Base-by-base conservation (phyloP, 2,329 filamentous ascomycete genomes). In the Penicillium thymicola region DNA sequence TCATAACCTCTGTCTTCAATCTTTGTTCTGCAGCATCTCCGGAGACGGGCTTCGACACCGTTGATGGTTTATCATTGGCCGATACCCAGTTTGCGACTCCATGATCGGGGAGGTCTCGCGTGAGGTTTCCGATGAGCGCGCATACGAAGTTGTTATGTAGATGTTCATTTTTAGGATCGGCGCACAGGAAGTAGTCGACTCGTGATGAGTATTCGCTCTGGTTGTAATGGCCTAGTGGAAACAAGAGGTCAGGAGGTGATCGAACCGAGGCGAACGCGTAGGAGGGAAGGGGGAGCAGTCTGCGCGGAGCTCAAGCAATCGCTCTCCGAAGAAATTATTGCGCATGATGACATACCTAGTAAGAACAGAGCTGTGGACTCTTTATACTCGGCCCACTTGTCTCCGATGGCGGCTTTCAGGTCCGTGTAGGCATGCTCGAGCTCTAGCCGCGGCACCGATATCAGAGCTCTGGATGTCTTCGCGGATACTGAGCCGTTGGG, bases 81-180 rank as follows among this genome's bases (percentile, higher is more conserved):
- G 82, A 82, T 46, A 88, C 85, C 83, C 83, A 88, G 64, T 78
- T 81, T 59, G 85, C 85, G 57, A 86, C 82, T 42, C 84, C 83
- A 56, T 84, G 80, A 52, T 85, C 82, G 1, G 85, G 85, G 32
- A 82, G 75, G 66, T 88, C 85, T 66, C 84, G 80, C 57, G 75
- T 77, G 23, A 81, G 76, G 64, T 88, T 88, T 23, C 78, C 81
- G 60, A 82, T 81, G 47, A 88, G 79, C 23, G 82, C 81, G 64
- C 79, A 78, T 57, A 87, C 70, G 41, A 87, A 79, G 45, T 82
- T 81, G 65, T 88, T 88, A 71, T 88, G 85, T 8, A 85, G 78
- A 63, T 84, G 82, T 67, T 82, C 80, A 27, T 75, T 79, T 57
- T 78, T 78, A 7, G 81, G 75, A 47, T 82, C 78, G 45, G 75